phyloP scores from a whole-genome alignment of 371 early-diverging fungal genomes.

The Sporodiniella umbellata region DNA sequence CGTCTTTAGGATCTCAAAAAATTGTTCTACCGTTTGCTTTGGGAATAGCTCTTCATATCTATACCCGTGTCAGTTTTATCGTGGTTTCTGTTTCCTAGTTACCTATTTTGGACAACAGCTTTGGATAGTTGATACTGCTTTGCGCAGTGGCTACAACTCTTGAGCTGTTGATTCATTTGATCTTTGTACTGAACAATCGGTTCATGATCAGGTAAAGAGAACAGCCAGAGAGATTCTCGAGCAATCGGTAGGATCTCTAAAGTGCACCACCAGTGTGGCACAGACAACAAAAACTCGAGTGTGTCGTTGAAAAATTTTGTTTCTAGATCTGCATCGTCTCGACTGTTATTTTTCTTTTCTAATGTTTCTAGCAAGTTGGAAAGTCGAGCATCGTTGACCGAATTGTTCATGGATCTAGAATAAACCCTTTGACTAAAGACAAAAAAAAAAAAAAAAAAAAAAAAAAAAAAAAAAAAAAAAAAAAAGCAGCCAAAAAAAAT shows the following conservation, averaged over 20 bases:
- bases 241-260: slow-evolving; percentile 25
- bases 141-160: slow-evolving; percentile 26
- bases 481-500: too few species aligned
- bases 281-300: slow-evolving; percentile 29
- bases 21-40: slow-evolving; percentile 28
- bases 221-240: slow-evolving; percentile 42
- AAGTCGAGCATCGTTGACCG: slow-evolving; percentile 3
- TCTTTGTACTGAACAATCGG: slow-evolving; percentile 38
- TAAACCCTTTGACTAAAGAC: too few species aligned
- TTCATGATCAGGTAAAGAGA: slow-evolving; percentile 43
- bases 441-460: too few species aligned
- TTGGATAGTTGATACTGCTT: slow-evolving; percentile 35
- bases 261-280: slow-evolving; percentile 48
- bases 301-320: slow-evolving; percentile 36
- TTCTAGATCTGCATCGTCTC: slow-evolving; percentile 26
- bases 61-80: neutral
- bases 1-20: slow-evolving; percentile 25
- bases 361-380: slow-evolving; percentile 9
- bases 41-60: slow-evolving; percentile 35
- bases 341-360: slow-evolving; percentile 14
- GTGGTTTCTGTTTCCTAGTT: neutral
- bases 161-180: slow-evolving; percentile 28
- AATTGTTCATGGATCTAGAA: too few species aligned
- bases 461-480: too few species aligned
- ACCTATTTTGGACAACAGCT: slow-evolving; percentile 20